Base-by-base conservation (phyloP, 768 basidiomycete genomes). In the Tricholoma sp. region DNA sequence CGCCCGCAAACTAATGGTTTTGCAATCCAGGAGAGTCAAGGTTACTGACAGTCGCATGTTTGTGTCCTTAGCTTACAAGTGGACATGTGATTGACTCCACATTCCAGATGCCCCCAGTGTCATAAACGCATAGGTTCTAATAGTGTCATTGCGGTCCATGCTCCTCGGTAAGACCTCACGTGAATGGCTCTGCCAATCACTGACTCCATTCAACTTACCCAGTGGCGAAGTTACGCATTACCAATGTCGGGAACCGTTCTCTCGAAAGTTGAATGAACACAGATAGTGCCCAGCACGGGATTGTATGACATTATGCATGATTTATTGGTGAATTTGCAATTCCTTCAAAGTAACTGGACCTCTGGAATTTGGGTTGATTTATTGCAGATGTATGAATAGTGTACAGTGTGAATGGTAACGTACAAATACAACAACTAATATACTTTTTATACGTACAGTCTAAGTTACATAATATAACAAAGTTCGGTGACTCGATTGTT, bases 171-270 rank as follows among this genome's bases (percentile, higher is more conserved):
- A 67, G 86, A 63, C 55, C 29, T 31, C 7, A 27, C 22, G 19
- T 27, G 3, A 14, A 29, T 52, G 5, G 27, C 12, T 7, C 16
- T 7, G n/a, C 2, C n/a, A n/a, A 41, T 18, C 47, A 31, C 27
- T 50, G 47, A 45, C 39, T 31, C 16, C 8, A 50, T 55, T n/a
- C 14, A 34, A 52, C 29, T 46, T 8, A 35, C 32, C 34, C 63
- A 97, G 94, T 50, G 95, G 95, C 8, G 93, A 96, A 72, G 95
- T 97, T 2, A 98, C 94, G 0, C 96, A 98, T 72, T 94, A 95
- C 69, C 91, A 96, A 60, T 98, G 95, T 67, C 87, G 94, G 24
- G 95, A 97, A 67, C 79, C 80, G 0, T 97, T 94, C 67, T 76
- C 90, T 9, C 74, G 71, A 50, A 80, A 74, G 56, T 64, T 88